phyloP scores from a whole-genome alignment of 2,329 filamentous ascomycete genomes.

The Colletotrichum coccodes region DNA sequence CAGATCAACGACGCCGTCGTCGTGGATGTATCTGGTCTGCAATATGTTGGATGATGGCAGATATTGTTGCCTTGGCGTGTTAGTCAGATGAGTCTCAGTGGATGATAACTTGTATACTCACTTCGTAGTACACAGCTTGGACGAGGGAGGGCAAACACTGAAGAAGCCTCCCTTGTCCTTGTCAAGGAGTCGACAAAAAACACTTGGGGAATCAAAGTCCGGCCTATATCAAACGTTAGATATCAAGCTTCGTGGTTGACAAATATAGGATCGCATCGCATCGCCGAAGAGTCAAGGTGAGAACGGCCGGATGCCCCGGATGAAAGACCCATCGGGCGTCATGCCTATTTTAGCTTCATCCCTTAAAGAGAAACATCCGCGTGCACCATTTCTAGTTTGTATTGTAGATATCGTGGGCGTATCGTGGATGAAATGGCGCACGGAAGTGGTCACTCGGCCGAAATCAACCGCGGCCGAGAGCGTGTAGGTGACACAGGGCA shows the following conservation, averaged over 20 bases:
- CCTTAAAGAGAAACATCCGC: background rate
- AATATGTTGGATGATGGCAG: constrained; percentile 80
- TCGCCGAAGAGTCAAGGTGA: too few relatives aligned
- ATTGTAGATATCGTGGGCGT: background rate
- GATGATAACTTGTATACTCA: background rate
- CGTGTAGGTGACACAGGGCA: background rate
- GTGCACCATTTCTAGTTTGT: background rate
- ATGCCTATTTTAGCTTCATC: too few relatives aligned
- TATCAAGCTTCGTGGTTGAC: background rate
- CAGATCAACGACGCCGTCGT: constrained; percentile 78
- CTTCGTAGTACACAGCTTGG: constrained; percentile 72
- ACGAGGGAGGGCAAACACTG: constrained; percentile 67
- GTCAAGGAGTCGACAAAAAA: constrained; percentile 80
- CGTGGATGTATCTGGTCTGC: constrained; percentile 81
- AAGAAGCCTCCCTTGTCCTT: constrained; percentile 81
- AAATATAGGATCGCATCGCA: background rate
- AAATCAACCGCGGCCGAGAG: background rate
- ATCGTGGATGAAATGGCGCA: background rate
- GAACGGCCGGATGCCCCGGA: background rate
- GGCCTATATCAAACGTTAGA: constrained; percentile 59
- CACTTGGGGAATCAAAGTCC: constrained; percentile 80
- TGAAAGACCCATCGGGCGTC: background rate
- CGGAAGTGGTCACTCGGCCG: background rate
- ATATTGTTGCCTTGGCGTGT: constrained; percentile 67
- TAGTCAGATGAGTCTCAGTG: background rate